Conservation (phyloP, 2,329 filamentous ascomycete genomes). For the Zymoseptoria brevis region DNA sequence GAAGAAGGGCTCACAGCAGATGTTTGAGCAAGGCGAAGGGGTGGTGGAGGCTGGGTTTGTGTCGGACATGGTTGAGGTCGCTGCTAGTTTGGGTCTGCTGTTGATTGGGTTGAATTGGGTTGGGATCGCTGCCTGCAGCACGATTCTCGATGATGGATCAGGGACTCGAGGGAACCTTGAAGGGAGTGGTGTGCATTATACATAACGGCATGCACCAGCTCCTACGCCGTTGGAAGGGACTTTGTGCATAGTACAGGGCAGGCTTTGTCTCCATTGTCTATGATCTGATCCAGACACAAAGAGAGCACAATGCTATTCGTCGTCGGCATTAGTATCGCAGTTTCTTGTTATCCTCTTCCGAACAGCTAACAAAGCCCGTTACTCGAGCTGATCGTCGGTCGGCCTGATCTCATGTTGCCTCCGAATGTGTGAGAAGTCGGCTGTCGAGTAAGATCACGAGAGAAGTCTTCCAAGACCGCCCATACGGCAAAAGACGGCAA, state of each 20-base stretch:
- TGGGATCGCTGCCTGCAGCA: neutral
- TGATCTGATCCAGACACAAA: neutral
- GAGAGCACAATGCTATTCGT: neutral
- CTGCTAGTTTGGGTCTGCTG: neutral
- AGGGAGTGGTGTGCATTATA: neutral
- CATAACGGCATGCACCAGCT: neutral
- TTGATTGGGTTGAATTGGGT: neutral
- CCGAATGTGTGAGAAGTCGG: no score
- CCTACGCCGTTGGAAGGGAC: neutral
- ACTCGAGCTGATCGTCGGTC: no score
- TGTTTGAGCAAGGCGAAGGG: neutral
- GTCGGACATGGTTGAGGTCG: neutral
- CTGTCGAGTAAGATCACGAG: no score
- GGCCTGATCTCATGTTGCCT: no score
- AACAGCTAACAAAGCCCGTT: no score
- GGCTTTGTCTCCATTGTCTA: neutral
- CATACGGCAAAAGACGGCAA: no score
- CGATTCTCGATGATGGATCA: neutral
- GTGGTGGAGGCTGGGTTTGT: neutral
- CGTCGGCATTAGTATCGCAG: neutral
- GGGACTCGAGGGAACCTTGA: neutral
- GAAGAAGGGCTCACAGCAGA: slow-evolving; percentile 1
- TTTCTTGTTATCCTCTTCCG: neutral
- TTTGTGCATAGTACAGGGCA: neutral
- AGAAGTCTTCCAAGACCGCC: no score